Conservation (phyloP, 805 yeast genomes). For the Scheffersomyces lignosus region DNA sequence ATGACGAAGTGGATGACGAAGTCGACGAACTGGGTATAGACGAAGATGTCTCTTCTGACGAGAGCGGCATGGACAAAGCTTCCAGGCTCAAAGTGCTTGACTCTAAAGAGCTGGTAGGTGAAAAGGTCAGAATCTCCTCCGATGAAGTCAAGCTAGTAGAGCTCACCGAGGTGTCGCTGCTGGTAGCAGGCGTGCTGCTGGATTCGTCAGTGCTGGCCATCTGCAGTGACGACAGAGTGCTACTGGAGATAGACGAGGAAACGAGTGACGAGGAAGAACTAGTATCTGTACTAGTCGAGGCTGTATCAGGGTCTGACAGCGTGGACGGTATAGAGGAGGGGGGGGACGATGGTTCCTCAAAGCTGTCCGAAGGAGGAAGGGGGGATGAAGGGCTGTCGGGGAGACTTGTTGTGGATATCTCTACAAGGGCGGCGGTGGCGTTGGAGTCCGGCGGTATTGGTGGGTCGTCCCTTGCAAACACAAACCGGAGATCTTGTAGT, state of each 20-base stretch:
- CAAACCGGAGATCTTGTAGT: too few species aligned
- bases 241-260: conserved; percentile 1
- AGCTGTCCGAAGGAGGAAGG: too few species aligned
- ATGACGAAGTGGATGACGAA: conserved; percentile 2
- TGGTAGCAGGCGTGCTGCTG: too few species aligned
- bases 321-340: too few species aligned
- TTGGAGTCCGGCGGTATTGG: too few species aligned
- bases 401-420: too few species aligned
- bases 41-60: conserved; percentile 1
- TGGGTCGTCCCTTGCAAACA: neutral
- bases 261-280: conserved; percentile 7
- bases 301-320: too few species aligned
- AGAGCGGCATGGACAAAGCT: conserved; percentile 4
- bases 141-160: neutral
- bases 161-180: neutral
- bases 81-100: neutral
- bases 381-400: too few species aligned
- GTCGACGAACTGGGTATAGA: conserved; percentile 6
- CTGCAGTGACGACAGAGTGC: neutral
- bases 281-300: too few species aligned
- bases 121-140: conserved; percentile 5
- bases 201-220: neutral
- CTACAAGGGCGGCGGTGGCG: too few species aligned
- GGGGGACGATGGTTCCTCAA: too few species aligned
- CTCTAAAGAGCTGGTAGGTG: conserved; percentile 4